These are phyloP conservation scores for Fusarium ramigenum DNA, from an alignment of 2,329 filamentous ascomycete species.

Conservation along the genomic window DNA sequence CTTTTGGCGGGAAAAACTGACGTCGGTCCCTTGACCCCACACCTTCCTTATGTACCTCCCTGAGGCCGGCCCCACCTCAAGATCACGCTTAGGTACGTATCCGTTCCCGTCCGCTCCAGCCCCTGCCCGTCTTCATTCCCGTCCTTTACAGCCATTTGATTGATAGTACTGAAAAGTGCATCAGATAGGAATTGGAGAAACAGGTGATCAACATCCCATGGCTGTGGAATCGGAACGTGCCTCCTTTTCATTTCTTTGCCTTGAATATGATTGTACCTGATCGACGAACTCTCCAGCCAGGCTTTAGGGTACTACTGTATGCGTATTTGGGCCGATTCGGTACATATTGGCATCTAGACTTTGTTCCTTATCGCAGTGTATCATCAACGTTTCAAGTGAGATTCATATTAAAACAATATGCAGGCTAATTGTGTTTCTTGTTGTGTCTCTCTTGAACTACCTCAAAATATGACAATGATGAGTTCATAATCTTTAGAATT, in stretches of 20 bases:
- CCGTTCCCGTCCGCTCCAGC: background rate
- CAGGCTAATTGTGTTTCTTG: background rate
- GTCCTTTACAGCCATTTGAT: background rate
- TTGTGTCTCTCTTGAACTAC: background rate
- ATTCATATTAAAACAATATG: background rate
- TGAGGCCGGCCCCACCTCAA: background rate
- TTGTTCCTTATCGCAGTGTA: background rate
- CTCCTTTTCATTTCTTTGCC: background rate
- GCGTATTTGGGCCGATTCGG: background rate
- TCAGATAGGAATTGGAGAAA: background rate
- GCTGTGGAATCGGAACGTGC: background rate
- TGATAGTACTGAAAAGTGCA: background rate
- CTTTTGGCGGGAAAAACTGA: constrained; percentile 15
- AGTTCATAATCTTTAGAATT: background rate
- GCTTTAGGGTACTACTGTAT: background rate
- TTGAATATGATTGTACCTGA: background rate
- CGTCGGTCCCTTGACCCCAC: constrained; percentile 36
- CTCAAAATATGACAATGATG: background rate
- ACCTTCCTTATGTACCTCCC: background rate
- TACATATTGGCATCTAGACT: background rate
- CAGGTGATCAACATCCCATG: background rate
- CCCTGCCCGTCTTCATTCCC: background rate
- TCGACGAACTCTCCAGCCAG: background rate
- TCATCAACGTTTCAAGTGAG: constrained; percentile 10
- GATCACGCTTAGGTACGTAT: constrained; percentile 23